Conservation (phyloP, 306 rosid genomes). For the Alnus glutinosa region DNA sequence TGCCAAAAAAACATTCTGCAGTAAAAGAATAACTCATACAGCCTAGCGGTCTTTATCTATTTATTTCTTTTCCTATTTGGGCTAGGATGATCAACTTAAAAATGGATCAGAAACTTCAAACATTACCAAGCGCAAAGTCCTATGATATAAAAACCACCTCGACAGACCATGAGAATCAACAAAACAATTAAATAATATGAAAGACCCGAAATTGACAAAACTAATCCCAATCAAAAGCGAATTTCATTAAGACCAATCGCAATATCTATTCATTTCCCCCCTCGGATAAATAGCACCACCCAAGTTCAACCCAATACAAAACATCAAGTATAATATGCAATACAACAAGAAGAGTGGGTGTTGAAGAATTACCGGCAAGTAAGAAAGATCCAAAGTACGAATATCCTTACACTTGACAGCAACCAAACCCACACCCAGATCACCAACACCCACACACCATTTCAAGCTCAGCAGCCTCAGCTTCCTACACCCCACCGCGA, state of each 20-base stretch:
- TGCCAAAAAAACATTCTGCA: slow-evolving; percentile 6
- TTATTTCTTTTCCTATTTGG: background rate
- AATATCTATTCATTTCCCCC: background rate
- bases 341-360: background rate
- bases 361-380: slow-evolving; percentile 61
- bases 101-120: background rate
- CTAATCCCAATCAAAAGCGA: background rate
- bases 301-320: background rate
- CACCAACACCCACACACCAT: slow-evolving; percentile 87
- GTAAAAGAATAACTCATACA: background rate
- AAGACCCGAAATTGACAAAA: background rate
- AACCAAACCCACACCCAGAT: slow-evolving; percentile 79
- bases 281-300: background rate
- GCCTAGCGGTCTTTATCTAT: background rate
- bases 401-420: slow-evolving; percentile 84
- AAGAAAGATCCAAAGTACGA: slow-evolving; percentile 74
- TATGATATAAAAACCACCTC: background rate
- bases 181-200: background rate
- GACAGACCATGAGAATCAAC: background rate
- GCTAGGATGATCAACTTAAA: background rate
- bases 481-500: slow-evolving; percentile 89
- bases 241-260: background rate
- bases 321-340: background rate
- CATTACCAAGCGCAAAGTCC: background rate
- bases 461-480: slow-evolving; percentile 64